Evolutionary conservation across 1,284 basidiomycete genomes (phyloP), one percentile per base, ranked within the genome.

Genomic region (Fomitopsis pinicola): DNA sequence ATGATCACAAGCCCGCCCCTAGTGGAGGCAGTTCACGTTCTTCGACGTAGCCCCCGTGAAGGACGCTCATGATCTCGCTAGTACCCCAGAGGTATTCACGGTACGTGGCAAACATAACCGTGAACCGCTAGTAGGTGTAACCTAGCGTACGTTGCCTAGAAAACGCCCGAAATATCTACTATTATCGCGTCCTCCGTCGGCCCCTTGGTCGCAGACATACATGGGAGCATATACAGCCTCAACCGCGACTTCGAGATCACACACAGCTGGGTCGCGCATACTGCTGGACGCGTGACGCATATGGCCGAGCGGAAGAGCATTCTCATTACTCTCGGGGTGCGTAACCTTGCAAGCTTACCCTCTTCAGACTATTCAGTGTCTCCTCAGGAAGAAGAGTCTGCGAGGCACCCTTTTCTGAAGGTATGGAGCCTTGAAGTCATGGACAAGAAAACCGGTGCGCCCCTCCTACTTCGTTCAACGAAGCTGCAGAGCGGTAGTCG

Each of bases 21-120:
- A 94, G 91, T 93, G 90, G 85, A 83, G 90, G 44, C 91, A 94
- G 71, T 95, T 95, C 77, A 81, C 85, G 1, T 94, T 94, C 83
- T 94, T 94, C 68, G 85, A 92, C 64, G 78, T 80, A 12, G 81
- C 85, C 3, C 82, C 84, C 6, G 87, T 96, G 64, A 94, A 88
- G 73, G 94, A 95, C 71, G 77, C 82, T 1, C 87, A 95, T 67
- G 92, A 96, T 71, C 77, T 91, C 7, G 82, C 84, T 0, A 86
- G 82, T 60, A 77, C 88, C 2, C 94, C 94, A 0, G 85, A 91
- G 60, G 80, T 92, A 28, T 87, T 96, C 79, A 88, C 89, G 74
- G 91, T 91, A 67, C 46, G 67, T 40, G n/a, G 48, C 30, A 33
- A 33, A 8, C 30, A 8, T 33, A 33, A n/a, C 30, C 19, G 33